phyloP scores from a whole-genome alignment of 2,329 filamentous ascomycete species.

The Trichoderma sp. region DNA sequence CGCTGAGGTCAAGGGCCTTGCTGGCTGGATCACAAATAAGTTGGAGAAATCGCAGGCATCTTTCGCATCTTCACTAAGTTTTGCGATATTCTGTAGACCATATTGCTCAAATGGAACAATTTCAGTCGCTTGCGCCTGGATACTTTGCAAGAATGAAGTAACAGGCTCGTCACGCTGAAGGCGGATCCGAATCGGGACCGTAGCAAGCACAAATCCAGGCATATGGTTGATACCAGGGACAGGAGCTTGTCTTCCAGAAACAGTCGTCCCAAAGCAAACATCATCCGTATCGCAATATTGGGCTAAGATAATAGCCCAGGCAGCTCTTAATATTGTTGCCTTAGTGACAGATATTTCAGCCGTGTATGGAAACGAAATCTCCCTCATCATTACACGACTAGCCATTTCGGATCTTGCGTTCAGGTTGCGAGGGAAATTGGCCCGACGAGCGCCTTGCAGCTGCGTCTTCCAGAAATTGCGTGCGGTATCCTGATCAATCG shows the following conservation, averaged over 20 bases:
- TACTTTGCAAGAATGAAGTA: neutral
- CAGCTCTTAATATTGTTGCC: conserved; percentile 9
- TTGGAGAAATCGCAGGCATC: conserved; percentile 8
- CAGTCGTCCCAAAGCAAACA: conserved; percentile 10
- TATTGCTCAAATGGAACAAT: conserved; percentile 10
- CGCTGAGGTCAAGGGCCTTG: neutral
- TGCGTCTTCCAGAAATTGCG: conserved; percentile 20
- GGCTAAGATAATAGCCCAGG: conserved; percentile 12
- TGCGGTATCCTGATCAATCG: neutral
- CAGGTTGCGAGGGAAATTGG: neutral
- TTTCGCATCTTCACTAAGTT: neutral
- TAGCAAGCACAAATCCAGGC: conserved; percentile 6
- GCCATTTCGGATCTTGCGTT: conserved; percentile 9
- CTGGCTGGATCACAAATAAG: conserved; percentile 6
- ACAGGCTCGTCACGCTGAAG: neutral
- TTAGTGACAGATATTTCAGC: conserved; percentile 1
- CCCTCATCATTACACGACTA: neutral
- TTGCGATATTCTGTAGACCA: conserved; percentile 11
- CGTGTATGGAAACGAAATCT: conserved; percentile 17
- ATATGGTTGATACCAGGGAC: neutral
- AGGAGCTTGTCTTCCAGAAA: conserved; percentile 14
- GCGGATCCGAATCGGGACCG: conserved; percentile 10
- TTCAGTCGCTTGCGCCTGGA: conserved; percentile 10
- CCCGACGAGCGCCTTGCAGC: conserved; percentile 12
- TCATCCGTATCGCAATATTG: conserved; percentile 14